Percentiles rank a stretch among this genome's conserved stretches.
These are phyloP conservation scores for Thraustotheca clavata DNA, from an alignment of 352 stramenopile species.

Conservation along the genomic window DNA sequence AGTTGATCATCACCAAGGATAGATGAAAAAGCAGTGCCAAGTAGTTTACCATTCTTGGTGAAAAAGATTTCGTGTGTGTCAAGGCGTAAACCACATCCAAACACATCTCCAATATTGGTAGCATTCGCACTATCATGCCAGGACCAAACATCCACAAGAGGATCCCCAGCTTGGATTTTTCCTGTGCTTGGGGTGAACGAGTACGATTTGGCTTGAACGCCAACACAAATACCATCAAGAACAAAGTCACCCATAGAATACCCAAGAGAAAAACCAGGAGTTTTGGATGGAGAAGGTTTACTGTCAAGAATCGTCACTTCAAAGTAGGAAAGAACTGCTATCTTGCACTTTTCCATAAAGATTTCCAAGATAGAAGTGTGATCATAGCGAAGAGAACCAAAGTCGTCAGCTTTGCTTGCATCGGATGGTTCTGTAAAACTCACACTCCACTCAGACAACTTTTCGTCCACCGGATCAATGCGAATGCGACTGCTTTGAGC, in stretches of 20 bases:
- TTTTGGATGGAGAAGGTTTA: constrained; percentile 27
- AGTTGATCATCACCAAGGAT: constrained; percentile 35
- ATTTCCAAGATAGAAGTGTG: constrained; percentile 63
- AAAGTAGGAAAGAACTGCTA: constrained; percentile 75
- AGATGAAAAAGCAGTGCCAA: constrained; percentile 74
- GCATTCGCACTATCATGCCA: constrained; percentile 49
- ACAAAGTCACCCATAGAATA: constrained; percentile 60
- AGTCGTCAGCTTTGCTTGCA: constrained; percentile 22
- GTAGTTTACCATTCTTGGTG: constrained; percentile 71
- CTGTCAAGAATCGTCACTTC: constrained; percentile 69
- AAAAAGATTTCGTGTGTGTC: constrained; percentile 82
- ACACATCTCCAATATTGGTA: constrained; percentile 51
- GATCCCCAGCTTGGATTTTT: constrained; percentile 54
- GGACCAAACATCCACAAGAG: constrained; percentile 48
- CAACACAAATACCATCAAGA: constrained; percentile 55
- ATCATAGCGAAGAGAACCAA: constrained; percentile 75
- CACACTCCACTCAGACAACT: neutral
- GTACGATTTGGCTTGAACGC: constrained; percentile 46
- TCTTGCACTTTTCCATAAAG: constrained; percentile 54
- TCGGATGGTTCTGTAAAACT: neutral
- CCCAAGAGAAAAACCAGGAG: constrained; percentile 37
- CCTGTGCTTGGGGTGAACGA: constrained; percentile 57
- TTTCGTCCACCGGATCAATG: neutral
- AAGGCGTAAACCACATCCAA: constrained; percentile 66
- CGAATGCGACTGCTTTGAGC: constrained; percentile 27